These are phyloP conservation scores for Aureobasidium sp. DNA, from an alignment of 2,329 filamentous ascomycete genomes.

Conservation along the genomic window DNA sequence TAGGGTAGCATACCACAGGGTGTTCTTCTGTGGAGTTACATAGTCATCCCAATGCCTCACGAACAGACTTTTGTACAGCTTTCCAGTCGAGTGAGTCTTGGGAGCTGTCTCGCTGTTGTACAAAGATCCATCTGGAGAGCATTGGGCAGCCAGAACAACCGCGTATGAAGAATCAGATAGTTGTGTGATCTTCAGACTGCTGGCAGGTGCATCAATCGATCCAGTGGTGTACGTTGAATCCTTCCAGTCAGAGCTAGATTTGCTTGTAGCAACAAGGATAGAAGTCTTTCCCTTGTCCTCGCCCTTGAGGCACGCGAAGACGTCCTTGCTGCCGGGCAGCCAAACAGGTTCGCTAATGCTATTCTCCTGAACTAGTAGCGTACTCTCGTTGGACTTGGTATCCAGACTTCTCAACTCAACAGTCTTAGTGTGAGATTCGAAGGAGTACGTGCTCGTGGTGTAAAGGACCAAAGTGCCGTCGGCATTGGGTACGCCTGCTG, in stretches of 20 bases:
- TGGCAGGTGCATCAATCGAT: conserved; percentile 39
- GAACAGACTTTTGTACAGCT: conserved; percentile 45
- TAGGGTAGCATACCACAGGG: conserved; percentile 66
- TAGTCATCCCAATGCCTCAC: conserved; percentile 51
- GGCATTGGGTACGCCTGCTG: conserved; percentile 61
- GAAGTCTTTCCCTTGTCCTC: conserved; percentile 35
- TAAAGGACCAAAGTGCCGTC: conserved; percentile 60
- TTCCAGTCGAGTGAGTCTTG: conserved; percentile 41
- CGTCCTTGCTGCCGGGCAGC: conserved; percentile 60
- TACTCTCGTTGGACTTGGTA: conserved; percentile 58
- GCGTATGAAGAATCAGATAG: conserved; percentile 33
- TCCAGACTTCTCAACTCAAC: conserved; percentile 66
- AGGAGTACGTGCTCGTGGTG: conserved; percentile 70
- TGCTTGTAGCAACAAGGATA: conserved; percentile 27
- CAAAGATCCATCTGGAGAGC: conserved; percentile 61
- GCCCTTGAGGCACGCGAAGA: conserved; percentile 49
- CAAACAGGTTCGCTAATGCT: conserved; percentile 66
- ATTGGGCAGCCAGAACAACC: conserved; percentile 51
- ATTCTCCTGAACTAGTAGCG: conserved; percentile 57
- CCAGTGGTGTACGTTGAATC: conserved; percentile 32
- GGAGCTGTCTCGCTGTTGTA: conserved; percentile 45
- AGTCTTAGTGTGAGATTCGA: conserved; percentile 63
- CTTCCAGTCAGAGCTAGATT: conserved; percentile 20
- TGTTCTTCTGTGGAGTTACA: conserved; percentile 60
- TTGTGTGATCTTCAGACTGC: conserved; percentile 42